These are phyloP conservation scores for Aspergillus nanangensis DNA, from an alignment of 495 filamentous ascomycete genomes.

Conservation along the genomic window DNA sequence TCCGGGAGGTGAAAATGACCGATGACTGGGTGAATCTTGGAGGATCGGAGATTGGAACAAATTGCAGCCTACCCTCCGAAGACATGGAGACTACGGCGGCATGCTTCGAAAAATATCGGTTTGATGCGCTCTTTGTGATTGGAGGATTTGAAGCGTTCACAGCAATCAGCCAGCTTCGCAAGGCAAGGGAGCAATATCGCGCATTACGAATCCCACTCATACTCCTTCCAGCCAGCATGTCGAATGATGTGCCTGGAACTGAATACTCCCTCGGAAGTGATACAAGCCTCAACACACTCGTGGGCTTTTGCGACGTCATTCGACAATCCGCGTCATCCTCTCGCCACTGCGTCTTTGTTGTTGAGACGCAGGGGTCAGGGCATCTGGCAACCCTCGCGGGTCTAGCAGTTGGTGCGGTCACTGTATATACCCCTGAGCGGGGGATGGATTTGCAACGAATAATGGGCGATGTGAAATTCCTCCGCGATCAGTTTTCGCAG, in stretches of 20 bases:
- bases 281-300: slow-evolving; percentile 89
- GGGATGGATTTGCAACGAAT: slow-evolving; percentile 88
- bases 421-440: slow-evolving; percentile 94
- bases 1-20: slow-evolving; percentile 78
- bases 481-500: slow-evolving; percentile 73
- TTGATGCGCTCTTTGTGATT: slow-evolving; percentile 85
- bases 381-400: slow-evolving; percentile 91
- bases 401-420: slow-evolving; percentile 78
- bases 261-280: slow-evolving; percentile 94
- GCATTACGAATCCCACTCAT: slow-evolving; percentile 88
- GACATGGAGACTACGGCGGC: slow-evolving; percentile 74
- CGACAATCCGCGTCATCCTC: slow-evolving; percentile 90
- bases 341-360: slow-evolving; percentile 85
- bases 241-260: slow-evolving; percentile 93
- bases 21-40: slow-evolving; percentile 92
- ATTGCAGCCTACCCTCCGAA: slow-evolving; percentile 78
- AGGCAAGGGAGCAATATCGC: slow-evolving; percentile 68
- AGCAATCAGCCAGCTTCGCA: slow-evolving; percentile 74
- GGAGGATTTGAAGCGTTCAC: slow-evolving; percentile 96
- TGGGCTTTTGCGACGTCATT: slow-evolving; percentile 92
- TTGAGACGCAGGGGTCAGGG: slow-evolving; percentile 93
- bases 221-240: slow-evolving; percentile 88
- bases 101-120: slow-evolving; percentile 76
- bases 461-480: slow-evolving; percentile 76
- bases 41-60: slow-evolving; percentile 94